A percentile compares a stretch with the other conserved stretches of the same genome.
Evolutionary conservation across 495 filamentous ascomycete species (phyloP).

Genomic region (Choiromyces venosus): DNA sequence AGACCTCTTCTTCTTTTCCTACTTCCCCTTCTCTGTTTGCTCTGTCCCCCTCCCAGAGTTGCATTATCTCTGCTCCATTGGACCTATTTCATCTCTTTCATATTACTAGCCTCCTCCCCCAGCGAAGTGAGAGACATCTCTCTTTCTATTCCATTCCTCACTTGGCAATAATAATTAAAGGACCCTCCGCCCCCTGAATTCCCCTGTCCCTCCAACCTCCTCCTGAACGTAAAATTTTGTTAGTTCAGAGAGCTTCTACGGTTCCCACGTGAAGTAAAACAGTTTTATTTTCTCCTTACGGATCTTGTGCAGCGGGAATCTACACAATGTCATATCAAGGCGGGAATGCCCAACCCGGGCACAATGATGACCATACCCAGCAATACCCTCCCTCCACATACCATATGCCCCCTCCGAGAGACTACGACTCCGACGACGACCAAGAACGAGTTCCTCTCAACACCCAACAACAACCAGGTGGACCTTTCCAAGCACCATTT

Average conservation of each 20-base stretch:
- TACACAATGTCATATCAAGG: conserved; percentile 42
- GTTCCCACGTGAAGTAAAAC: conserved; percentile 23
- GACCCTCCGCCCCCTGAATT: conserved; percentile 18
- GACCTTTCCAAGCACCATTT: conserved; percentile 40
- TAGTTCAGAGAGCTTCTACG: neutral
- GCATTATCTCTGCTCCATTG: conserved; percentile 17
- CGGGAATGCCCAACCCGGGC: conserved; percentile 35
- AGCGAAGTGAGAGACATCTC: conserved; percentile 23
- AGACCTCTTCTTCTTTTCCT: conserved; percentile 27
- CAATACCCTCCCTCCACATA: conserved; percentile 42
- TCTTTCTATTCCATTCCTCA: conserved; percentile 29
- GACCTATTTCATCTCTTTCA: conserved; percentile 16
- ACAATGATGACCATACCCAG: conserved; percentile 38
- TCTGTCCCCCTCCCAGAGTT: conserved; percentile 27
- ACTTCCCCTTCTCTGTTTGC: conserved; percentile 32
- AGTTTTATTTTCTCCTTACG: conserved; percentile 21
- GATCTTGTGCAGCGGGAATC: conserved; percentile 30
- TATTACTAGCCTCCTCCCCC: conserved; percentile 29
- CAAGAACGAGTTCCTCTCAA: conserved; percentile 42
- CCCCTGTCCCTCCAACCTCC: conserved; percentile 20
- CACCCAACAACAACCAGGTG: conserved; percentile 30
- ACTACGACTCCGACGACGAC: conserved; percentile 43
- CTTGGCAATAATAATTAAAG: conserved; percentile 28
- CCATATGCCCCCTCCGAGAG: conserved; percentile 41
- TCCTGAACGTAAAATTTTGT: conserved; percentile 18